Percentiles rank a stretch among this genome's conserved stretches.
phyloP scores from a whole-genome alignment of 192 early-diverging fungal genomes.

The Podila epigama region DNA sequence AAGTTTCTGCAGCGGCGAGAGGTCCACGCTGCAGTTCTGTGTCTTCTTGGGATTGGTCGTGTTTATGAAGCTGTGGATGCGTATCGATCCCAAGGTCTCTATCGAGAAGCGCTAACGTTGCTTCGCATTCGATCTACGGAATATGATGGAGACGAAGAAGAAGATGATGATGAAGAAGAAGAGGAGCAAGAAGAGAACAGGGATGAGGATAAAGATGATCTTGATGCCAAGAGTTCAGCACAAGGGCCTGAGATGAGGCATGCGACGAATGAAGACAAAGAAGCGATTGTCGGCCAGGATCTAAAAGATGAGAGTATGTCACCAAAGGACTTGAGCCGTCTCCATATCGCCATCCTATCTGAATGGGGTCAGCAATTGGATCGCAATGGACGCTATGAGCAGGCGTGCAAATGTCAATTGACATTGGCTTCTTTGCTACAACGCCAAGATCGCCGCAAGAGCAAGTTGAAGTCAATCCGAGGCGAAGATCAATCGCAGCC shows the following conservation, averaged over 20 bases:
- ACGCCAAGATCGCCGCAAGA: not conserved
- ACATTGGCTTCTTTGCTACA: conserved; percentile 12
- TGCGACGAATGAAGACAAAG: too few species aligned
- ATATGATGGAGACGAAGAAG: conserved; percentile 6
- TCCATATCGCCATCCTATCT: conserved; percentile 25
- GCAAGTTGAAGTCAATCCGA: not conserved
- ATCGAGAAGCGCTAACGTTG: conserved; percentile 45
- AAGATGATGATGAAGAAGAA: not conserved
- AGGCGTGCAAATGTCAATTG: conserved; percentile 44
- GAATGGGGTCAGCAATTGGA: conserved; percentile 42
- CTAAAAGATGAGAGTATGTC: not conserved
- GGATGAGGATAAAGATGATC: too few species aligned
- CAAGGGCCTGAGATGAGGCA: too few species aligned
- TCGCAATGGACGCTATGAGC: conserved; percentile 10
- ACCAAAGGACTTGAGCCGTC: not conserved
- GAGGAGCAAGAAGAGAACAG: not conserved
- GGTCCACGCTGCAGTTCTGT: conserved; percentile 49
- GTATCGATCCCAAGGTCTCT: conserved; percentile 47
- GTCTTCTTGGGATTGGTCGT: conserved; percentile 48
- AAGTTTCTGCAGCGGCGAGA: conserved; percentile 49
- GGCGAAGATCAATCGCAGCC: not conserved
- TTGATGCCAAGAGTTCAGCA: too few species aligned
- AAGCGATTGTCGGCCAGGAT: too few species aligned
- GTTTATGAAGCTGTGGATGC: conserved; percentile 55
- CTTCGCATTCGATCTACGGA: conserved; percentile 35